Evolutionary conservation across 805 yeast species (phyloP).

Genomic region (Diddensiella caesifluorescens): DNA sequence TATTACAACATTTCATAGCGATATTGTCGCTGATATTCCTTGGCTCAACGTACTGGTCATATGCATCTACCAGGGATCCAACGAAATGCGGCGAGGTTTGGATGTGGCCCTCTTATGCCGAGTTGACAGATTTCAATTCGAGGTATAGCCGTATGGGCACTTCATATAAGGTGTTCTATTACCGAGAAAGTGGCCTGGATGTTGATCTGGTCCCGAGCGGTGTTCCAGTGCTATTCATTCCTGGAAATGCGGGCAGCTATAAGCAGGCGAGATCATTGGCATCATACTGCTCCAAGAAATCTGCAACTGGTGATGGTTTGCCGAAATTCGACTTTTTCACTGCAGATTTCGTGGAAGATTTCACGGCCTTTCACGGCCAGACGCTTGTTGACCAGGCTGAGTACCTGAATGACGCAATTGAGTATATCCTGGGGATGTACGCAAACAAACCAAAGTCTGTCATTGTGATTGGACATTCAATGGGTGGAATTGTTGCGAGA

Average conservation of each 20-base stretch:
- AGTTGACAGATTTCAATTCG: slow-evolving; percentile 18
- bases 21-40: slow-evolving; percentile 3
- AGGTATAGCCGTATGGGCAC: slow-evolving; percentile 64
- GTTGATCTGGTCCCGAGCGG: slow-evolving; percentile 49
- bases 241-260: slow-evolving; percentile 96
- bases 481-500: slow-evolving; percentile 94
- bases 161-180: slow-evolving; percentile 78
- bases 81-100: slow-evolving; percentile 20
- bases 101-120: slow-evolving; percentile 23
- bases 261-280: slow-evolving; percentile 91
- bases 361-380: slow-evolving; percentile 92
- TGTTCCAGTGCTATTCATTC: slow-evolving; percentile 85
- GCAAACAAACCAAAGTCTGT: slow-evolving; percentile 54
- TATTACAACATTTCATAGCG: slow-evolving; percentile 3
- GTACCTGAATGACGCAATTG: slow-evolving; percentile 78
- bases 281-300: slow-evolving; percentile 61
- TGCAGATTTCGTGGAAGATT: slow-evolving; percentile 91
- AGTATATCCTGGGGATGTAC: slow-evolving; percentile 67
- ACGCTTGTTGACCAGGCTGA: slow-evolving; percentile 91
- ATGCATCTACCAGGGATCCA: background rate
- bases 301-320: slow-evolving; percentile 15
- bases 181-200: slow-evolving; percentile 67
- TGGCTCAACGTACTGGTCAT: background rate
- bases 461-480: slow-evolving; percentile 79
- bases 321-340: slow-evolving; percentile 63